Evolutionary conservation across 108 stramenopile species (phyloP).

Genomic region (Nitzschia inconspicua): DNA sequence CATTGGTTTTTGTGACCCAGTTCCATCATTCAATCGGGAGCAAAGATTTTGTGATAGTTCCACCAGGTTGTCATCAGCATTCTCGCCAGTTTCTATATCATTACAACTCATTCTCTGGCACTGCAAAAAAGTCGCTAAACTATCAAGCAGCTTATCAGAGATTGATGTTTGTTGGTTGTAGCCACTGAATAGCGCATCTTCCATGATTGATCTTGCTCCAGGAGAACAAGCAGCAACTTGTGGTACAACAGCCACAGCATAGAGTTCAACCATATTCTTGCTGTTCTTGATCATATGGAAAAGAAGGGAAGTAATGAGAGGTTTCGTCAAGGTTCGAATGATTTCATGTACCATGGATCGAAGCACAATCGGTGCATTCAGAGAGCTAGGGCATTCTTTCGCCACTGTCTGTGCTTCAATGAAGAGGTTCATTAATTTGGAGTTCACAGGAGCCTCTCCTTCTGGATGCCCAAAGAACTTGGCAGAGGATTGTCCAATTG

Average conservation of each 20-base stretch:
- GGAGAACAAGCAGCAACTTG: conserved; percentile 38
- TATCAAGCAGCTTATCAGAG: conserved; percentile 19
- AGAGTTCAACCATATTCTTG: conserved; percentile 45
- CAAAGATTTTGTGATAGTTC: conserved; percentile 19
- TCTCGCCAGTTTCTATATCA: conserved; percentile 15
- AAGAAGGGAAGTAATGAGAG: conserved; percentile 55
- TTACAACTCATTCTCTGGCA: conserved; percentile 47
- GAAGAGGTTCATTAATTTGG: conserved; percentile 40
- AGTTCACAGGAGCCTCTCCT: conserved; percentile 35
- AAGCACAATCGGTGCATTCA: conserved; percentile 15
- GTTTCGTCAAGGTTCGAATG: conserved; percentile 45
- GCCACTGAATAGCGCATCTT: conserved; percentile 10
- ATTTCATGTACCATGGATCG: conserved; percentile 38
- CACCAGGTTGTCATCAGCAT: conserved; percentile 16
- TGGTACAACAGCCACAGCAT: conserved; percentile 43
- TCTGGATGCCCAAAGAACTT: conserved; percentile 36
- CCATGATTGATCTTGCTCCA: conserved; percentile 10
- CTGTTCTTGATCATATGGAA: conserved; percentile 37
- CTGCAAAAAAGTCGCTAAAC: conserved; percentile 25
- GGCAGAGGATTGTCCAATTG: conserved; percentile 48
- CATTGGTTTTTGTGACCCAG: conserved; percentile 2
- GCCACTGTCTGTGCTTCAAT: conserved; percentile 25
- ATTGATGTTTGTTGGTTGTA: not conserved
- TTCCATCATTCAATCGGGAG: conserved; percentile 6
- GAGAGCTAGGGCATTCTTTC: conserved; percentile 10